Percentiles rank a stretch among this genome's conserved stretches.
Evolutionary conservation across 257 asterid species (phyloP).

Genomic region (Gentiana straminea): DNA sequence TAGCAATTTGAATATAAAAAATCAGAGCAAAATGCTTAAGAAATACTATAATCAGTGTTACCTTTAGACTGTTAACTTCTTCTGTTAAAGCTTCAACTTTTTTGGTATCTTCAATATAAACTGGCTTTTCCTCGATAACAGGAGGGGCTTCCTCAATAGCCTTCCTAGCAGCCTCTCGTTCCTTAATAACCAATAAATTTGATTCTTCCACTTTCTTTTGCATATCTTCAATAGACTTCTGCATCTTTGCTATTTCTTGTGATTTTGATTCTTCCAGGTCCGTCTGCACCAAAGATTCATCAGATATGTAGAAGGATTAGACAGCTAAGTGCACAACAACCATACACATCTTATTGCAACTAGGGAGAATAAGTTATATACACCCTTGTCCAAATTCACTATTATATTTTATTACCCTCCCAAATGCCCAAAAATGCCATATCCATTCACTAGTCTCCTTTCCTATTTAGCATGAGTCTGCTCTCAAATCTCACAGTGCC

Average conservation of each 20-base stretch:
- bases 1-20: too few species aligned
- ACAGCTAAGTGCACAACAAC: too few species aligned
- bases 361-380: too few species aligned
- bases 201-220: constrained; percentile 75
- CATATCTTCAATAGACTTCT: constrained; percentile 52
- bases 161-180: constrained; percentile 80
- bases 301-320: neutral
- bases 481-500: too few species aligned
- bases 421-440: too few species aligned
- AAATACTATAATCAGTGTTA: constrained; percentile 13
- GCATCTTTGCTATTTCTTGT: constrained; percentile 69
- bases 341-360: too few species aligned
- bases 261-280: constrained; percentile 91
- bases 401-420: too few species aligned
- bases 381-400: too few species aligned
- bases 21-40: neutral
- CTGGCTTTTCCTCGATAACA: constrained; percentile 75
- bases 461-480: too few species aligned
- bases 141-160: constrained; percentile 97
- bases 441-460: too few species aligned
- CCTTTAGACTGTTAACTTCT: constrained; percentile 71
- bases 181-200: constrained; percentile 52
- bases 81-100: constrained; percentile 61
- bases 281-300: constrained; percentile 37
- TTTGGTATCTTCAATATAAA: constrained; percentile 78